Conservation (phyloP, 2,329 filamentous ascomycete genomes). For the Zasmidium citrigriseum region DNA sequence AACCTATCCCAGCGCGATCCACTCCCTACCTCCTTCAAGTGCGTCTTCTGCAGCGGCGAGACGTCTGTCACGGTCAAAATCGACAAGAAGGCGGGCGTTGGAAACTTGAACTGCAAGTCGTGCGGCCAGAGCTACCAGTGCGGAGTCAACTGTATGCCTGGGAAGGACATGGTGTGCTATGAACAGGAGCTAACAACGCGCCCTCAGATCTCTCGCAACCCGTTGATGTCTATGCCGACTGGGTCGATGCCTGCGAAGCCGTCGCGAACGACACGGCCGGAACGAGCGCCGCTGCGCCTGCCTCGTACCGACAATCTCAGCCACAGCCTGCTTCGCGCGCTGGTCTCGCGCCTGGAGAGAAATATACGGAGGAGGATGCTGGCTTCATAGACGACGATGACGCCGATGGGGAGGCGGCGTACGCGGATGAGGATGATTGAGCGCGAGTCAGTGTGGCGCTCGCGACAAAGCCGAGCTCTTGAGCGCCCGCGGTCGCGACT, state of each 20-base stretch:
- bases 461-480: background rate
- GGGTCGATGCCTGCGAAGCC: constrained; percentile 90
- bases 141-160: constrained; percentile 77
- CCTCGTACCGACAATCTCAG: constrained; percentile 10
- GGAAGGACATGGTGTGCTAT: background rate
- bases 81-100: constrained; percentile 88
- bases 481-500: background rate
- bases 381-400: constrained; percentile 39
- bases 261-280: constrained; percentile 62
- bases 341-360: constrained; percentile 30
- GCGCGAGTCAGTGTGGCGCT: background rate
- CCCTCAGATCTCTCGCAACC: constrained; percentile 78
- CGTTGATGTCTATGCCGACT: constrained; percentile 96
- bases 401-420: constrained; percentile 35
- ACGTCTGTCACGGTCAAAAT: constrained; percentile 88
- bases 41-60: constrained; percentile 98
- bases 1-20: constrained; percentile 55
- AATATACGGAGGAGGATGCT: constrained; percentile 32
- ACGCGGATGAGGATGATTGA: constrained; percentile 33
- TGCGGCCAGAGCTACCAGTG: constrained; percentile 95
- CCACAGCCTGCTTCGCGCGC: constrained; percentile 17
- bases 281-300: constrained; percentile 15
- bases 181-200: constrained; percentile 5
- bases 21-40: constrained; percentile 83
- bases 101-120: constrained; percentile 83